Evolutionary conservation across 306 rosid genomes (phyloP), one percentile per base, ranked within the genome.

Genomic region (Pyrus betulifolia): DNA sequence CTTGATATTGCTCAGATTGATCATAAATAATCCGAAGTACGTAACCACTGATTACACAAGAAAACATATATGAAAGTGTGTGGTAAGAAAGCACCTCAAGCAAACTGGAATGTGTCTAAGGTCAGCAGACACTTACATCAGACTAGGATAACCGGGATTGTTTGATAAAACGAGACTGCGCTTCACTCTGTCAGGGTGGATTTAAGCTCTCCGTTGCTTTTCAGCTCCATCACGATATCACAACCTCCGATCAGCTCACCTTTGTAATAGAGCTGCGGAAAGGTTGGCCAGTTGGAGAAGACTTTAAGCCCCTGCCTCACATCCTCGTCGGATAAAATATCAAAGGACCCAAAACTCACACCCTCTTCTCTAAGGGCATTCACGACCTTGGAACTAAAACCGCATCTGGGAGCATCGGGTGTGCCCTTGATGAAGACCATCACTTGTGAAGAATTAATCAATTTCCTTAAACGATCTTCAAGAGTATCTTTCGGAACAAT

Each of bases 261-360:
- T 85, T 89, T 90, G 87, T 90, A 86, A 70, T 92, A 95, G 33
- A 95, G 93, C 84, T 90, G 99, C 18, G 99, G 99, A 84, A 78
- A 95, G 51, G 99, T 95, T 40, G 99, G 97, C 99, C 99, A 95
- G 72, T 95, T 92, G 8, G 97, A 92, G 81, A 86, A 89, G 45
- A 31, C 87, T 86, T 95, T 90, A 70, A 95, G 80, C 61, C 96
- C 99, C 87, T 87, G 97, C 76, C 99, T 92, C 76, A 95, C 97
- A 46, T 89, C 93, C 33, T 92, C 97, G 30, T 92, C 93, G 8
- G 61, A 78, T 72, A 92, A 78, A 72, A 95, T 92, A 76, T 95
- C 97, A 18, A 95, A 92, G 78, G 90, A 87, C 69, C 96, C 93
- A 63, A 95, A 95, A 77, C 67, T 73, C 72, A 92, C 72, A 46